phyloP scores from a whole-genome alignment of 2,329 filamentous ascomycete species.

The Orbilia quercus region DNA sequence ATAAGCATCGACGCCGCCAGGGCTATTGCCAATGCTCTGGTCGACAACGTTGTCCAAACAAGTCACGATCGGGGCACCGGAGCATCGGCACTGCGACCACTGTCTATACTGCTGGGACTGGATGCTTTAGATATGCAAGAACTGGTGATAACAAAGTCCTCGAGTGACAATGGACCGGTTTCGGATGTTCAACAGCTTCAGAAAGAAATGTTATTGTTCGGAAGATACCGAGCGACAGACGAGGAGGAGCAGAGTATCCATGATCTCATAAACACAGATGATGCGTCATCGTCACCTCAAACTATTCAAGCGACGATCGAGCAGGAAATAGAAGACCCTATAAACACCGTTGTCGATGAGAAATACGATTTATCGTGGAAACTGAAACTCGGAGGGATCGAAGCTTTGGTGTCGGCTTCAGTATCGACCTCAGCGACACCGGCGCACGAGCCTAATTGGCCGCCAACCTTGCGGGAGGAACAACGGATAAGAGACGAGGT shows the following conservation, averaged over 20 bases:
- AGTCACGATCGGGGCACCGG: constrained; percentile 25
- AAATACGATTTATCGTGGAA: constrained; percentile 51
- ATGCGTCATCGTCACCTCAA: constrained; percentile 32
- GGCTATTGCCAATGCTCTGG: constrained; percentile 38
- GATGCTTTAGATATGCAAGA: constrained; percentile 51
- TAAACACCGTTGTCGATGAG: not conserved
- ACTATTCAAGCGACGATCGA: constrained; percentile 30
- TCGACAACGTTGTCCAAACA: constrained; percentile 30
- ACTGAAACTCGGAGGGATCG: constrained; percentile 44
- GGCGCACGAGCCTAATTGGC: not conserved
- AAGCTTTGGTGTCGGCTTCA: constrained; percentile 31
- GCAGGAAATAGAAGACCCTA: constrained; percentile 20
- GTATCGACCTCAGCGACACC: constrained; percentile 28
- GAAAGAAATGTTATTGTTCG: constrained; percentile 49
- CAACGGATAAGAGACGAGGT: constrained; percentile 40
- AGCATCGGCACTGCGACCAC: constrained; percentile 12
- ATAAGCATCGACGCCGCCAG: constrained; percentile 24
- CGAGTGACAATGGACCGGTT: constrained; percentile 9
- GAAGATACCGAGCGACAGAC: constrained; percentile 34
- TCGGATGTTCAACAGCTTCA: constrained; percentile 44
- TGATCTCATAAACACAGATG: constrained; percentile 46
- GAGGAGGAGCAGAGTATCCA: constrained; percentile 46
- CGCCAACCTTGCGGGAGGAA: constrained; percentile 30
- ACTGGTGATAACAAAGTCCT: constrained; percentile 31
- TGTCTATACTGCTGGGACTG: constrained; percentile 41